Evolutionary conservation across 345 rosid species (phyloP), one percentile per base, ranked within the genome.

Genomic region (Carallia pectinifolia): DNA sequence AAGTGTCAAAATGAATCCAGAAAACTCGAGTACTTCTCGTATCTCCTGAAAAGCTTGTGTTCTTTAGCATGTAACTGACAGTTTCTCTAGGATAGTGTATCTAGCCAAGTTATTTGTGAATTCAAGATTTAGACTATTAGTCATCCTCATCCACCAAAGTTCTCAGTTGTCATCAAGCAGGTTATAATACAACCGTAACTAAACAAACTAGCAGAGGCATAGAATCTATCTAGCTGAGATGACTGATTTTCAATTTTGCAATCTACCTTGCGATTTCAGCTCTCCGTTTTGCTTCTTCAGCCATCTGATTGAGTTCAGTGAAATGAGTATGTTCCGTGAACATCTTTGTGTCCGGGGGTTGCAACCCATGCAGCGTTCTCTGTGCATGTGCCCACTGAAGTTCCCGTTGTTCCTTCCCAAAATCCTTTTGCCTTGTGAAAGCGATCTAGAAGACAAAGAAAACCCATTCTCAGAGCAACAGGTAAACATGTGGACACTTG

Each of bases 371-470:
- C 78, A 95, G 76, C 6, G 99, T 92, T 83, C 99, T 90, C 71
- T 95, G 99, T 1, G 97, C 99, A 55, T 92, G 98, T 6, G 99
- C 99, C 99, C 98, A 95, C 58, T 95, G 96, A 65, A 95, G 98
- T 85, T 95, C 98, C 5, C 99, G 92, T 74, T 95, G 98, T 65
- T 95, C 99, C 85, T 89, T 95, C 7, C 97, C 98, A 7, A 95
- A 95, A 74, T 95, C 99, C 67, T 95, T 95, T 81, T 95, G 90
- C 85, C 94, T 92, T 29, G 99, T 92, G 79, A 95, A 95, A 6
- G 99, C 98, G 81, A 95, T 88, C 99, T 95, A 69, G 74, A 76
- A 13, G 27, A 65, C 13, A 63, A 65, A n/a, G 31, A 75, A 64
- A 56, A 76, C 2, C 2, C 52, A 52, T 75, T 30, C 40, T 39